Conservation (phyloP, 2,329 filamentous ascomycete genomes). For the Ophiocordyceps robertsii region DNA sequence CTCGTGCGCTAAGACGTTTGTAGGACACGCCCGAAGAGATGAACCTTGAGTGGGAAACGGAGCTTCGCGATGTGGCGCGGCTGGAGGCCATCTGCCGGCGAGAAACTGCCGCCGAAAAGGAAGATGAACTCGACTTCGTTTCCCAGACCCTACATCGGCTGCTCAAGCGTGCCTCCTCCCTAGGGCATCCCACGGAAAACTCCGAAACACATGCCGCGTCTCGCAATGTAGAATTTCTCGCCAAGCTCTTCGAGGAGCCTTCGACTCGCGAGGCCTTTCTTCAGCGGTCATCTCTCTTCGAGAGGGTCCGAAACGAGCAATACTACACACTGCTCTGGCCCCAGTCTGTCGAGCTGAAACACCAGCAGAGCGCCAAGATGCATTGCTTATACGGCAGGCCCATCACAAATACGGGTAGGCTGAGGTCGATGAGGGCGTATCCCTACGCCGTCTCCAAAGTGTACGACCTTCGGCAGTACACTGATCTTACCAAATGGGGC, state of each 20-base stretch:
- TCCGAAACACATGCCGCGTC: conserved; percentile 28
- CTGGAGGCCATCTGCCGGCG: conserved; percentile 29
- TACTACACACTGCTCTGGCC: conserved; percentile 5
- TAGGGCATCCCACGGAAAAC: conserved; percentile 15
- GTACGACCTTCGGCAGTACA: conserved; percentile 62
- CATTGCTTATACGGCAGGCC: conserved; percentile 58
- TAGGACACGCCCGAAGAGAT: conserved; percentile 20
- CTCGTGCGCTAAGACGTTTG: neutral
- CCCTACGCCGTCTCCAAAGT: conserved; percentile 55
- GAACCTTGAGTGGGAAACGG: conserved; percentile 27
- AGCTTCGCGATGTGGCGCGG: conserved; percentile 28
- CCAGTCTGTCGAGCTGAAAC: conserved; percentile 12
- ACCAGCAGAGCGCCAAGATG: conserved; percentile 56
- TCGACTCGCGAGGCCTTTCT: conserved; percentile 47
- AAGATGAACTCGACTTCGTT: conserved; percentile 33
- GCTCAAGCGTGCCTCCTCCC: conserved; percentile 28
- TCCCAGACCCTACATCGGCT: conserved; percentile 29
- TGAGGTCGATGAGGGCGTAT: conserved; percentile 27
- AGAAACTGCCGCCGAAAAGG: conserved; percentile 16
- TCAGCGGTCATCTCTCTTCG: conserved; percentile 49
- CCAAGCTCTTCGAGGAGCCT: conserved; percentile 28
- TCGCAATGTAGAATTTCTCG: conserved; percentile 31
- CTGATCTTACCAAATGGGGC: conserved; percentile 48
- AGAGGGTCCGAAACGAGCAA: conserved; percentile 32
- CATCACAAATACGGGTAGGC: conserved; percentile 24